Percentiles rank a stretch among this genome's conserved stretches.
Conservation (phyloP, 1,284 basidiomycete genomes). For the Naganishia sp. region DNA sequence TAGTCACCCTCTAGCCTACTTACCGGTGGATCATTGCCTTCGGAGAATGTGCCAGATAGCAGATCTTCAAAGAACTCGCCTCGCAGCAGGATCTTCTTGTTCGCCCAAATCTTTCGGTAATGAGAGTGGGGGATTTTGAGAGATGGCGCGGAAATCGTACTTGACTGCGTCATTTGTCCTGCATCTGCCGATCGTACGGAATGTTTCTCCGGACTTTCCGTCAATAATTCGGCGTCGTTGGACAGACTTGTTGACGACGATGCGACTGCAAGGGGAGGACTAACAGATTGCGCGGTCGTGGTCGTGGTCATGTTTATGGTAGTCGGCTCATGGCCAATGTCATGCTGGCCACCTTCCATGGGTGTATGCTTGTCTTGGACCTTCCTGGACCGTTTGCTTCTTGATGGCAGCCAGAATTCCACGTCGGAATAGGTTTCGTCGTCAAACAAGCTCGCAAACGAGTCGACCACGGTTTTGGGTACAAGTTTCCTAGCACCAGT, state of each 20-base stretch:
- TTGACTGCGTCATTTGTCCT: not conserved
- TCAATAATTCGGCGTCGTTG: not conserved
- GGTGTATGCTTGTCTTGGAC: too few relatives aligned
- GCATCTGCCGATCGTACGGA: not conserved
- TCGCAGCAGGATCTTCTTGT: slow-evolving; percentile 66
- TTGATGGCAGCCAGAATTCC: slow-evolving; percentile 69
- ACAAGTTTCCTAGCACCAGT: slow-evolving; percentile 48
- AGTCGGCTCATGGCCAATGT: not conserved
- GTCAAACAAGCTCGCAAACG: slow-evolving; percentile 72
- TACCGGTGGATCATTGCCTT: slow-evolving; percentile 32
- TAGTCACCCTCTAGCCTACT: not conserved
- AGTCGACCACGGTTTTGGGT: slow-evolving; percentile 53
- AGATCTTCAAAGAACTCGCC: slow-evolving; percentile 69
- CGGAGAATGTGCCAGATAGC: slow-evolving; percentile 50
- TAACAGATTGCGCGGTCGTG: not conserved
- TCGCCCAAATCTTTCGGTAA: slow-evolving; percentile 57
- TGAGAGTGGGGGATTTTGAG: not conserved
- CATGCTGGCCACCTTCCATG: not conserved
- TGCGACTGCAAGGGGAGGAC: not conserved
- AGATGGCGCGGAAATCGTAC: not conserved
- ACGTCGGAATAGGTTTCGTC: slow-evolving; percentile 77
- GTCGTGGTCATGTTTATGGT: slow-evolving; percentile 12
- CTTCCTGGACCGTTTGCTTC: slow-evolving; percentile 31
- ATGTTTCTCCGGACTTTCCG: not conserved
- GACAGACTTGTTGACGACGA: not conserved